Evolutionary conservation across 768 basidiomycete genomes (phyloP).

Genomic region (Myochromella boudieri): DNA sequence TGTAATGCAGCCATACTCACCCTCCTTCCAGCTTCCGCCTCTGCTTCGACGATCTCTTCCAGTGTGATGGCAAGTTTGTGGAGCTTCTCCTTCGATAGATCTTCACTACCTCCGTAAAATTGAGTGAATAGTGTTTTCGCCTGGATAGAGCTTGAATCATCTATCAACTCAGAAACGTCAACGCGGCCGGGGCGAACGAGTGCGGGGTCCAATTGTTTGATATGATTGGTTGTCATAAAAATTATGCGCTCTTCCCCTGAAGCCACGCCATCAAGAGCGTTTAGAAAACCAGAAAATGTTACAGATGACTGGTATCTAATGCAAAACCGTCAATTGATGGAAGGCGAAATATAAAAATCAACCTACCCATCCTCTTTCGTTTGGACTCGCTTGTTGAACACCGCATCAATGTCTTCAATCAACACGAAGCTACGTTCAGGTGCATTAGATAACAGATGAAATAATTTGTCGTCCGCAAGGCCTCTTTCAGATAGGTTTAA

Average conservation of each 20-base stretch:
- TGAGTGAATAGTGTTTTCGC: constrained; percentile 73
- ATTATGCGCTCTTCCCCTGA: constrained; percentile 98
- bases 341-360: not conserved
- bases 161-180: constrained; percentile 80
- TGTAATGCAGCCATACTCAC: constrained; percentile 97
- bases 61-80: constrained; percentile 52
- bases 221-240: constrained; percentile 99
- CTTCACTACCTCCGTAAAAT: constrained; percentile 70
- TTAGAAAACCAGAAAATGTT: constrained; percentile 96
- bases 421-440: constrained; percentile 94
- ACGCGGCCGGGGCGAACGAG: constrained; percentile 95
- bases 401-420: constrained; percentile 97
- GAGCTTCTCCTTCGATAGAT: constrained; percentile 32
- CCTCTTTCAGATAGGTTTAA: constrained; percentile 96
- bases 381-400: constrained; percentile 91
- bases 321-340: not conserved
- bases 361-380: constrained; percentile 89
- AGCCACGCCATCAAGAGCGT: constrained; percentile 95
- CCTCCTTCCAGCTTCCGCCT: constrained; percentile 50
- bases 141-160: constrained; percentile 84
- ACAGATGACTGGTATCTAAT: constrained; percentile 89
- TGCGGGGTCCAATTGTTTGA: constrained; percentile 86
- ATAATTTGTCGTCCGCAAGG: constrained; percentile 94
- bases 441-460: constrained; percentile 87
- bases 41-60: constrained; percentile 50